Percentiles rank a stretch among this genome's conserved stretches.
Conservation (phyloP, 306 rosid species). For the Astragalus glycyphyllos region DNA sequence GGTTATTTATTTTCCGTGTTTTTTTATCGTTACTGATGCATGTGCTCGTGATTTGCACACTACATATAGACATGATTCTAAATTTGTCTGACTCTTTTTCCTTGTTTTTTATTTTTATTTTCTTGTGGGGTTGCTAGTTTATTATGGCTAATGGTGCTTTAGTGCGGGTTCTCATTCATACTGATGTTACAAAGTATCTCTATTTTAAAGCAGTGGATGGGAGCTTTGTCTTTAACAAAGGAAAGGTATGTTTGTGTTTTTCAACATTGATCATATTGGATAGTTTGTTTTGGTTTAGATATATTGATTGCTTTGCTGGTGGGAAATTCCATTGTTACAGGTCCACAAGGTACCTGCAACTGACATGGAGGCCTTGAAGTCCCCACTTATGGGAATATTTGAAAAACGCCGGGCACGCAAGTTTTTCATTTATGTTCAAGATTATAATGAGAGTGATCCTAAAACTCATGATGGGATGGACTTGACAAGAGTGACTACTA, state of each 20-base stretch:
- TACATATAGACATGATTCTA: constrained; percentile 5
- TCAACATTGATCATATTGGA: not conserved
- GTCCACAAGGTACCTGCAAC: constrained; percentile 92
- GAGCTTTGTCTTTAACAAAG: constrained; percentile 71
- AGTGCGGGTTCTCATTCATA: constrained; percentile 95
- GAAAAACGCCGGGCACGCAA: constrained; percentile 97
- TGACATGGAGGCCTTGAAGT: constrained; percentile 91
- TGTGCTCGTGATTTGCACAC: not conserved
- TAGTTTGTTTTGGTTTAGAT: not conserved
- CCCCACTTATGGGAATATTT: constrained; percentile 96
- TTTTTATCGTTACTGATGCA: not conserved
- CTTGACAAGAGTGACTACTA: constrained; percentile 82
- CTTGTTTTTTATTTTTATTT: not conserved
- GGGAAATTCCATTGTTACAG: constrained; percentile 50
- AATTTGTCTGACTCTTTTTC: not conserved
- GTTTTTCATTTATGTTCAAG: constrained; percentile 88
- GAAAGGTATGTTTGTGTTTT: constrained; percentile 57
- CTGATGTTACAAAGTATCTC: constrained; percentile 95
- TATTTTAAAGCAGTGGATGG: constrained; percentile 94
- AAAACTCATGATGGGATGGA: constrained; percentile 92
- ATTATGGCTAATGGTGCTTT: constrained; percentile 98
- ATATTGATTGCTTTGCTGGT: constrained; percentile 18
- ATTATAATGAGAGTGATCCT: constrained; percentile 77
- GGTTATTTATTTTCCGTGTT: constrained; percentile 47
- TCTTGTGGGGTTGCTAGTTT: constrained; percentile 56